A percentile compares a stretch with the other conserved stretches of the same genome.
Conservation (phyloP, 768 basidiomycete genomes). For the Sarcodon aspratus region DNA sequence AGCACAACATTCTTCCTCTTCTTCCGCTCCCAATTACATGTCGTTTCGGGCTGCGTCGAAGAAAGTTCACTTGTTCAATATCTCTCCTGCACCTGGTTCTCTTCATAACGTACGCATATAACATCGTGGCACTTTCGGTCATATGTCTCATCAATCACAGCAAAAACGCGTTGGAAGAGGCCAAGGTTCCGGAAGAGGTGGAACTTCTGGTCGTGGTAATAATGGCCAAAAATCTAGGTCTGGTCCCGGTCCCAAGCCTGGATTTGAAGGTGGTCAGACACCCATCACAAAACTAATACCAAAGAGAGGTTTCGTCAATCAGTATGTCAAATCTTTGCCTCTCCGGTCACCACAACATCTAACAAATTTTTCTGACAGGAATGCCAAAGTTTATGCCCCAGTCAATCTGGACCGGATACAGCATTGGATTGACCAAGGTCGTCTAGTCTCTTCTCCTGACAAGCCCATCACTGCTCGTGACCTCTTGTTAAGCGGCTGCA, state of each 20-base stretch:
- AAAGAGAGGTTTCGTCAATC: conserved; percentile 89
- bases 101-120: conserved; percentile 45
- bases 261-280: conserved; percentile 97
- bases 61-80: conserved; percentile 54
- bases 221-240: conserved; percentile 95
- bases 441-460: conserved; percentile 65
- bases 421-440: conserved; percentile 81
- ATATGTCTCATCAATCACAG: conserved; percentile 24
- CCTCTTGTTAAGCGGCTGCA: conserved; percentile 73
- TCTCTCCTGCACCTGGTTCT: conserved; percentile 60
- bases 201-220: conserved; percentile 87
- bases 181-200: conserved; percentile 83
- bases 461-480: conserved; percentile 84
- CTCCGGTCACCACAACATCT: background rate
- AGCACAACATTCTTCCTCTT: background rate
- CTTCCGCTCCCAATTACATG: background rate
- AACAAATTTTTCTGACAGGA: conserved; percentile 29
- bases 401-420: conserved; percentile 85
- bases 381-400: conserved; percentile 64
- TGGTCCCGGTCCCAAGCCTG: conserved; percentile 67
- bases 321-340: conserved; percentile 37
- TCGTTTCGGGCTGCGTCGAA: conserved; percentile 24
- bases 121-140: background rate
- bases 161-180: conserved; percentile 94
- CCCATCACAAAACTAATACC: conserved; percentile 85